These are phyloP conservation scores for Melaleuca alternifolia DNA, from an alignment of 345 rosid genomes.

Conservation along the genomic window DNA sequence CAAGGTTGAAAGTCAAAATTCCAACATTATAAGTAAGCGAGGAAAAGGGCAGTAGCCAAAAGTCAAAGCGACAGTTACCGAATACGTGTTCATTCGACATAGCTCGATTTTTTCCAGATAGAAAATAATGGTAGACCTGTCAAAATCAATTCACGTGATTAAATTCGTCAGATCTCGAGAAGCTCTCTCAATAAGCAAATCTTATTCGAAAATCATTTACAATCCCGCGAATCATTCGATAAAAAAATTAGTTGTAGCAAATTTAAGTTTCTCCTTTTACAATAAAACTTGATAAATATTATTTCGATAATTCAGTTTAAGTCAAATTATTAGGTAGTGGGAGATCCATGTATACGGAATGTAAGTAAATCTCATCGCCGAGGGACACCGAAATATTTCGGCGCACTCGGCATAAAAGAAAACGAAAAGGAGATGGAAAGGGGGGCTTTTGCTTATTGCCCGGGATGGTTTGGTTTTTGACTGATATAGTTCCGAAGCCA, in stretches of 20 bases:
- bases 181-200: background rate
- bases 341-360: too few species aligned
- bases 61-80: background rate
- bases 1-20: background rate
- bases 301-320: too few species aligned
- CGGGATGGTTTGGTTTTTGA: background rate
- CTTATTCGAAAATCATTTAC: background rate
- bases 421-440: background rate
- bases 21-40: background rate
- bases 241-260: background rate
- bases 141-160: background rate
- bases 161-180: fast-evolving
- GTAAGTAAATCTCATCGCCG: too few species aligned
- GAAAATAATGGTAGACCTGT: fast-evolving
- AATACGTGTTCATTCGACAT: background rate
- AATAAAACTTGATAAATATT: too few species aligned
- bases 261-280: background rate
- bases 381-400: background rate
- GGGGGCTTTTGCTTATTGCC: background rate
- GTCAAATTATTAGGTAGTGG: too few species aligned
- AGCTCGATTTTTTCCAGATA: fast-evolving
- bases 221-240: background rate
- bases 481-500: background rate
- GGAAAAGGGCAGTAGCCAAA: background rate
- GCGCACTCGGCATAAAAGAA: too few species aligned